Percentiles rank a stretch among this genome's conserved stretches.
These are phyloP conservation scores for Rubus parviflorus DNA, from an alignment of 306 rosid species.

Conservation along the genomic window DNA sequence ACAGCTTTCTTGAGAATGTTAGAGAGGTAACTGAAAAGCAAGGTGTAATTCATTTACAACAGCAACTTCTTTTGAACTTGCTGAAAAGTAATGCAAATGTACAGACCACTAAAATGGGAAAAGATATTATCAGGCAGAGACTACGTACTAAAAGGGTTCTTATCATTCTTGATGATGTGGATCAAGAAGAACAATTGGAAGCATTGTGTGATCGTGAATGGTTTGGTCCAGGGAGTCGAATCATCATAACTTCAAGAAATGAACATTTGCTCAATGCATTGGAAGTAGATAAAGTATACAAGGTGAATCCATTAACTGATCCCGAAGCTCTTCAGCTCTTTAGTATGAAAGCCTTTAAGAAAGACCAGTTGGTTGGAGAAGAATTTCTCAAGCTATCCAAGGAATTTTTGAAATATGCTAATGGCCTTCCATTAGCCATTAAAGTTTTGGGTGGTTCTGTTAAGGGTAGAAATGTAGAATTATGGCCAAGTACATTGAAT, in stretches of 20 bases:
- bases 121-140: constrained; percentile 1
- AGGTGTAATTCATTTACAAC: constrained; percentile 2
- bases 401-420: constrained; percentile 13
- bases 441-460: constrained; percentile 13
- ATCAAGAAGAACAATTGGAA: background rate
- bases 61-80: background rate
- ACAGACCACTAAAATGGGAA: background rate
- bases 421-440: constrained; percentile 18
- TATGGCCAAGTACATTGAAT: background rate
- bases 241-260: constrained; percentile 14
- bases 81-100: background rate
- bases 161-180: constrained; percentile 23
- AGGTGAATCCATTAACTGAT: background rate
- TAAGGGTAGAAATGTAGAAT: background rate
- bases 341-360: background rate
- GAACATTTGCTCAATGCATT: background rate
- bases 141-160: background rate
- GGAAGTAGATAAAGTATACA: background rate
- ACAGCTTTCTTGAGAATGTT: background rate
- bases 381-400: background rate
- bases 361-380: background rate
- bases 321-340: constrained; percentile 10
- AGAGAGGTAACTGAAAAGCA: background rate
- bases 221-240: constrained; percentile 19
- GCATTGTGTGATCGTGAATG: background rate